Conservation (phyloP, 139 green algal species). For the Asterochloris erici region DNA sequence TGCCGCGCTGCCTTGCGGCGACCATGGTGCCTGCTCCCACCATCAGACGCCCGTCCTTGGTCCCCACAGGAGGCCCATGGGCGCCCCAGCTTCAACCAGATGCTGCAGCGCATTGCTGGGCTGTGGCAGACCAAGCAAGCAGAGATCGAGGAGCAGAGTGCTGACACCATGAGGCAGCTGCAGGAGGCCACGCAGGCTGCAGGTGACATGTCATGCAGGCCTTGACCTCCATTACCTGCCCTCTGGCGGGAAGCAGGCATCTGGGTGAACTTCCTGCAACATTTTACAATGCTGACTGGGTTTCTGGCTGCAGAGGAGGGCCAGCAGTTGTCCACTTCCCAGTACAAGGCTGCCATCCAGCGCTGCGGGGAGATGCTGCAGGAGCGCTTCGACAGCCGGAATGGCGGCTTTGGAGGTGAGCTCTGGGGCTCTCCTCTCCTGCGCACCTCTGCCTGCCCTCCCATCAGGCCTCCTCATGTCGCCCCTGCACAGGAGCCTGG, state of each 20-base stretch:
- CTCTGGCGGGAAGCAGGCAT: too few relatives aligned
- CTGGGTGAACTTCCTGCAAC: too few relatives aligned
- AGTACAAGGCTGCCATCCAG: constrained; percentile 23
- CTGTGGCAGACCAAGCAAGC: constrained; percentile 41
- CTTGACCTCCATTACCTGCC: too few relatives aligned
- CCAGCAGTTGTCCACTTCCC: background rate
- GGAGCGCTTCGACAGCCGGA: constrained; percentile 53
- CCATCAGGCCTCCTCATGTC: too few relatives aligned
- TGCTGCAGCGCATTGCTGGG: constrained; percentile 56
- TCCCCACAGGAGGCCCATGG: constrained; percentile 45
- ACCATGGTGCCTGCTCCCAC: background rate
- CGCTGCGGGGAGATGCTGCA: constrained; percentile 38
- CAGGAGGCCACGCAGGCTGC: constrained; percentile 18
- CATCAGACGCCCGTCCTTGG: background rate
- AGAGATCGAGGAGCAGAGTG: constrained; percentile 33
- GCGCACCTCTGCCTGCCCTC: too few relatives aligned
- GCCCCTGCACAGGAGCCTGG: too few relatives aligned
- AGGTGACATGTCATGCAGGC: background rate
- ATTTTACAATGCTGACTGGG: background rate
- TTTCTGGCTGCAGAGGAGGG: background rate
- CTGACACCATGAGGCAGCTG: constrained; percentile 56
- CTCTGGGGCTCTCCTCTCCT: too few relatives aligned
- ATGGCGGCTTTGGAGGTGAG: constrained; percentile 71
- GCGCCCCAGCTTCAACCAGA: constrained; percentile 69
- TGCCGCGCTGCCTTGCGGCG: too few relatives aligned